Percentiles rank a stretch among this genome's conserved stretches.
These are phyloP conservation scores for Bjerkandera adusta DNA, from an alignment of 1,284 basidiomycete species.

Conservation along the genomic window DNA sequence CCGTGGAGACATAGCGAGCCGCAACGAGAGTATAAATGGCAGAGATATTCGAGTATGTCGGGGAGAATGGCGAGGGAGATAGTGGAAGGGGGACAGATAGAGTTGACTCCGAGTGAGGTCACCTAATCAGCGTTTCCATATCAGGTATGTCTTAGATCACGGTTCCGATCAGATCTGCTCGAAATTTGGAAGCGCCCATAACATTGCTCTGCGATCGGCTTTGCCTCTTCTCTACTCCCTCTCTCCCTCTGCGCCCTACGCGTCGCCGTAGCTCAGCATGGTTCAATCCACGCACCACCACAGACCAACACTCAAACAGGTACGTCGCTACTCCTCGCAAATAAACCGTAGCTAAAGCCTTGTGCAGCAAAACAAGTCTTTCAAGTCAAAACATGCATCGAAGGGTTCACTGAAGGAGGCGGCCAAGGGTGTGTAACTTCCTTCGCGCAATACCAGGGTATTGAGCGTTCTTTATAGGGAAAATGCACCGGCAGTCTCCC, in stretches of 20 bases:
- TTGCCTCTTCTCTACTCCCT: too few relatives aligned
- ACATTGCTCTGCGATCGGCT: too few relatives aligned
- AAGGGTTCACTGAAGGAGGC: conserved; percentile 80
- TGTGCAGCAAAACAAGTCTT: conserved; percentile 80
- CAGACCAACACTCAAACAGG: conserved; percentile 85
- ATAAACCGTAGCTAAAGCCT: background rate
- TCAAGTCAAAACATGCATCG: conserved; percentile 87
- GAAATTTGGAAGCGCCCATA: too few relatives aligned
- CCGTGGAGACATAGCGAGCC: background rate
- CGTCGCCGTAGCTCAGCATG: too few relatives aligned
- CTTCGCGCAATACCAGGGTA: too few relatives aligned
- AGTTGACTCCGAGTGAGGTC: background rate
- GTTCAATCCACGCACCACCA: conserved; percentile 46
- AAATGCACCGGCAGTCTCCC: conserved; percentile 48
- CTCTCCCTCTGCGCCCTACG: too few relatives aligned
- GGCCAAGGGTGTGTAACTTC: conserved; percentile 64
- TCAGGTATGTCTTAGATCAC: too few relatives aligned
- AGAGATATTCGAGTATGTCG: background rate
- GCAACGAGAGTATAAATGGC: background rate
- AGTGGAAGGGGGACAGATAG: background rate
- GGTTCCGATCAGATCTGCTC: too few relatives aligned
- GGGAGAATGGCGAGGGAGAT: background rate
- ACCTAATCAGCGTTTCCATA: too few relatives aligned
- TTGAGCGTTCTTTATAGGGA: conserved; percentile 43
- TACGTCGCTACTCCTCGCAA: conserved; percentile 27